phyloP scores from a whole-genome alignment of 2,329 filamentous ascomycete genomes.

The Aureobasidium pullulans region DNA sequence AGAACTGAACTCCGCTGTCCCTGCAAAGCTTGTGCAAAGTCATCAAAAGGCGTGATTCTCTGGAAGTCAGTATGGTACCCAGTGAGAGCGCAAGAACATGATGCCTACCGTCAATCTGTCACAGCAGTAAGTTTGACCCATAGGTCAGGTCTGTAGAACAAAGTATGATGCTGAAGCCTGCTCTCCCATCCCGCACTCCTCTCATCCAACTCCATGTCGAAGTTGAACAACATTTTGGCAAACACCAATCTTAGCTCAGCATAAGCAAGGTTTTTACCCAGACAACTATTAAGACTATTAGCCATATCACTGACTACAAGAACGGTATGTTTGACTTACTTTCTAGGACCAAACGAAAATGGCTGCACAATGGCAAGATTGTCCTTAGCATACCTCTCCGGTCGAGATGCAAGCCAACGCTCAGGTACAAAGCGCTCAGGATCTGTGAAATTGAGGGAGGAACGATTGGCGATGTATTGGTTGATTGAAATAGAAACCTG shows the following conservation, averaged over 20 bases:
- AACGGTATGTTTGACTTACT: background rate
- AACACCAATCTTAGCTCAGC: slow-evolving; percentile 33
- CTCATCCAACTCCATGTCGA: slow-evolving; percentile 30
- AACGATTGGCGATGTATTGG: slow-evolving; percentile 21
- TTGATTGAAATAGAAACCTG: slow-evolving; percentile 16
- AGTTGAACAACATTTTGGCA: slow-evolving; percentile 33
- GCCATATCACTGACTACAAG: background rate
- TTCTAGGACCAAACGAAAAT: slow-evolving; percentile 30
- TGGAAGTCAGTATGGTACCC: no score
- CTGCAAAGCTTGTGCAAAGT: no score
- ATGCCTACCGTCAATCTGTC: background rate
- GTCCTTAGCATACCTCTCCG: slow-evolving; percentile 22
- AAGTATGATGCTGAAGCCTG: slow-evolving; percentile 11
- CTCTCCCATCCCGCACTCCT: slow-evolving; percentile 20
- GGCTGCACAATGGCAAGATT: slow-evolving; percentile 24
- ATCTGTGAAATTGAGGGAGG: slow-evolving; percentile 23
- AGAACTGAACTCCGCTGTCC: no score
- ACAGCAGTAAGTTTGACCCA: slow-evolving; percentile 20
- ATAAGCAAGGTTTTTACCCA: slow-evolving; percentile 28
- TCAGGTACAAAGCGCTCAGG: slow-evolving; percentile 28
- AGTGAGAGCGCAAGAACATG: background rate
- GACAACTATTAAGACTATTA: slow-evolving; percentile 4
- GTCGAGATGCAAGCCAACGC: slow-evolving; percentile 31
- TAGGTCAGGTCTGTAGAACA: slow-evolving; percentile 17
- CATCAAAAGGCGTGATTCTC: no score